A percentile compares a stretch with the other conserved stretches of the same genome.
Conservation (phyloP, 225 moss, liverwort and hornwort species). For the Marchantia polymorpha region DNA sequence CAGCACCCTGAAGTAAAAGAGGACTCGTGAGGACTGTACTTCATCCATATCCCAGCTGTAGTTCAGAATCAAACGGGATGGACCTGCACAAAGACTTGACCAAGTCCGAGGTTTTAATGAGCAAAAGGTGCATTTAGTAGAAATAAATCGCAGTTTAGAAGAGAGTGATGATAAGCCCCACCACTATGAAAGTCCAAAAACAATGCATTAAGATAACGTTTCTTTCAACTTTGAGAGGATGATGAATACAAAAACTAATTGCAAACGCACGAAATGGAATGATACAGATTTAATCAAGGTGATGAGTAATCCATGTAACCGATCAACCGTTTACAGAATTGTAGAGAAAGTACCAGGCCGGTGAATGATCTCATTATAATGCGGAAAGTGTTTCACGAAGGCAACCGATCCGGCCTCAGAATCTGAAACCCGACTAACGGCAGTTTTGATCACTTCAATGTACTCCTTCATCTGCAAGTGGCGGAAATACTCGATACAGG, state of each 20-base stretch:
- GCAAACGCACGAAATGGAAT: background rate
- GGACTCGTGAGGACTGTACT: conserved; percentile 74
- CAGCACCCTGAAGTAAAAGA: conserved; percentile 79
- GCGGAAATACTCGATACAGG: conserved; percentile 82
- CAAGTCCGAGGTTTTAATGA: conserved; percentile 18
- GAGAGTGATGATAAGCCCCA: no score
- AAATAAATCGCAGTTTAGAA: background rate
- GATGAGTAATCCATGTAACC: background rate
- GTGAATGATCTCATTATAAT: conserved; percentile 56
- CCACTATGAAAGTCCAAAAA: no score
- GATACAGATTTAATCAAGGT: background rate
- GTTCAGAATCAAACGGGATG: conserved; percentile 41
- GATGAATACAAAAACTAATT: background rate
- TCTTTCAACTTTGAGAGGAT: background rate
- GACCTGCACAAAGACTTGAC: conserved; percentile 61
- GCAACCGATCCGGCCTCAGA: conserved; percentile 54
- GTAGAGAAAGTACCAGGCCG: conserved; percentile 59
- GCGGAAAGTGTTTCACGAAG: conserved; percentile 59
- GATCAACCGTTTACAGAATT: background rate
- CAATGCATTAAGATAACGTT: no score
- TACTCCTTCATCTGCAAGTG: conserved; percentile 74
- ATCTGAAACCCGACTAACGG: conserved; percentile 55
- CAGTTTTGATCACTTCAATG: conserved; percentile 62
- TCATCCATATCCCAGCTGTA: conserved; percentile 80
- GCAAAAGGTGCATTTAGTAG: background rate